These are phyloP conservation scores for Canna indica DNA, from an alignment of 176 grass and related monocot species.

Conservation along the genomic window DNA sequence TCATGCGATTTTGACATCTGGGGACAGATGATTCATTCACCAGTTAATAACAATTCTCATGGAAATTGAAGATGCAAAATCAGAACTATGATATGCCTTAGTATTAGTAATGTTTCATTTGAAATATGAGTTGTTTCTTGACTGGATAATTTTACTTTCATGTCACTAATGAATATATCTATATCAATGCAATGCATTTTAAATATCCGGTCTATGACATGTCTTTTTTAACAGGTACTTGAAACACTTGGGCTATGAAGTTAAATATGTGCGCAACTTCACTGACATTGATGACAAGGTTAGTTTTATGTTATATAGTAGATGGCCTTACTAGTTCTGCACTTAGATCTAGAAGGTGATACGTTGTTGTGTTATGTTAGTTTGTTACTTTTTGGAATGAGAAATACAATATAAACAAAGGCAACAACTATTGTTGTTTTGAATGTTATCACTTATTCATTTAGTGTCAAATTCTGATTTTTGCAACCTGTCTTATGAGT, in stretches of 20 bases:
- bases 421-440: too few relatives aligned
- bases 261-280: constrained; percentile 85
- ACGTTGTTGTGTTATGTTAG: neutral
- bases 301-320: neutral
- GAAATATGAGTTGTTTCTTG: neutral
- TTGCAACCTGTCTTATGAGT: too few relatives aligned
- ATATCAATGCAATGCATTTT: neutral
- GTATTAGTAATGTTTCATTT: neutral
- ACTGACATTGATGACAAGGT: constrained; percentile 98
- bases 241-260: constrained; percentile 74
- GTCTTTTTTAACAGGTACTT: constrained; percentile 37
- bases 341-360: neutral
- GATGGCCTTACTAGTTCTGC: too few relatives aligned
- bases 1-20: neutral
- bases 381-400: neutral
- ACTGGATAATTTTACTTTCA: neutral
- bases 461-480: too few relatives aligned
- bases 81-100: neutral
- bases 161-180: neutral
- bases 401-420: too few relatives aligned
- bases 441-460: too few relatives aligned
- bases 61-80: neutral
- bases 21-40: neutral
- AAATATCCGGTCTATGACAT: neutral
- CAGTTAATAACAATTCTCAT: neutral